Evolutionary conservation across 2,329 filamentous ascomycete species (phyloP), one percentile per base, ranked within the genome.

Genomic region (Fusarium piperis): DNA sequence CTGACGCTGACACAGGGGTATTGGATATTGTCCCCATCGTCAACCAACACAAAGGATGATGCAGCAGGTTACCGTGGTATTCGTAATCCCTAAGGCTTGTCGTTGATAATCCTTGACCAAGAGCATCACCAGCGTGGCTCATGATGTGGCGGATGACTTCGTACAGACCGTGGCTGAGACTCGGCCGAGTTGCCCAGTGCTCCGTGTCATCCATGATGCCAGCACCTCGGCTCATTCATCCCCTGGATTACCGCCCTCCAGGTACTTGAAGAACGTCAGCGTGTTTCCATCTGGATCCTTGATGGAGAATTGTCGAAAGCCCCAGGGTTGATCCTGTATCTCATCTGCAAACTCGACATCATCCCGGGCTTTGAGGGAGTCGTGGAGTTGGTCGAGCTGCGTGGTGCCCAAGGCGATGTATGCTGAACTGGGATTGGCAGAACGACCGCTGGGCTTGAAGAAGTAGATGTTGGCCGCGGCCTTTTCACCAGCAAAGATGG

Each of bases 391-490:
- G 11, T 71, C 62, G n/a, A 72, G 39, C 44, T 72, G 69, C 4
- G 59, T 16, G 15, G 69, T 61, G 9, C 69, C 58, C 16, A 67
- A 36, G 13, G 69, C 62, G 16, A 72, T 70, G 11, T 70, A 72
- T 23, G 58, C 62, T 10, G 65, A 72, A 4, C 69, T 12, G 4
- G 65, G 65, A 12, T 26, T 72, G 53, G 53, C 20, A 35, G 26
- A 20, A 11, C 23, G 26, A 44, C 51, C 30, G 15, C 55, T 44
- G 23, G 69, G 55, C 23, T 72, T 72, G 55, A 72, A 70, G 51
- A 72, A 70, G 51, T 70, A 72, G 36, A 72, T 59, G 26, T 72
- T 72, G 62, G 62, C 69, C 4, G 69, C 69, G 28, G 65, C 70
- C 55, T 57, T 70, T 16, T 70, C 51, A 23, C 62, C 62, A 28